Base-by-base conservation (phyloP, 2,329 filamentous ascomycete species). In the Paradendryphiella salina region DNA sequence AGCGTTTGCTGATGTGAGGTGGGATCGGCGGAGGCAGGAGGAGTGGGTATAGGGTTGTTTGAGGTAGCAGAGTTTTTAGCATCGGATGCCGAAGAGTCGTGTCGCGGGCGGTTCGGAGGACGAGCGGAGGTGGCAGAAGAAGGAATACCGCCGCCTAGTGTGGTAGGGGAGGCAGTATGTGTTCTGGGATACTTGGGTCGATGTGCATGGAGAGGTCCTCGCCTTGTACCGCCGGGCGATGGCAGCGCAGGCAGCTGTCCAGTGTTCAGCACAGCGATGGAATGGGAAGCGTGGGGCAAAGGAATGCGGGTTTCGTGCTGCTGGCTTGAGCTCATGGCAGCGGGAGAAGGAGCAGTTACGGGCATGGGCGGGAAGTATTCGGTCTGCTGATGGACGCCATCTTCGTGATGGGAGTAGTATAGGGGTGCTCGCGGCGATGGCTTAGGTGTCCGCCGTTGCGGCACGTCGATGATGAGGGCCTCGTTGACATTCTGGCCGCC, bases 391-490 rank as follows among this genome's bases (percentile, higher is more conserved):
- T 93, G 88, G 28, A 84, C 78, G 15, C 78, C 76, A 17, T 89
- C 85, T 21, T 90, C 87, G 56, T 79, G 68, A 35, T 76, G 73
- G 65, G 83, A 82, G 66, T 83, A 84, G 53, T 78, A 77, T 37
- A 77, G 53, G 5, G 65, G 73, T 37, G 77, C 69, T 51, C 86
- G 81, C 2, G 92, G 92, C 8, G 91, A 96, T 9, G 89, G 85
- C 61, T 87, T 88, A 1, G 92, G 91, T 0, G 90, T 92, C 52
- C 87, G 83, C 46, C 85, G 84, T 29, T 80, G 77, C 13, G 91
- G 90, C 15, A 95, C 85, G 64, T 97, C 92, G 67, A 99, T 96
- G 58, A 96, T 70, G 54, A 99, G 80, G 6, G 94, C 94, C 68
- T 99, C 94, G 46, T 92, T 87, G 37, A 96, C 86, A 0, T 80